These are phyloP conservation scores for Myriosclerotinia curreyana DNA, from an alignment of 2,329 filamentous ascomycete genomes.

Conservation along the genomic window DNA sequence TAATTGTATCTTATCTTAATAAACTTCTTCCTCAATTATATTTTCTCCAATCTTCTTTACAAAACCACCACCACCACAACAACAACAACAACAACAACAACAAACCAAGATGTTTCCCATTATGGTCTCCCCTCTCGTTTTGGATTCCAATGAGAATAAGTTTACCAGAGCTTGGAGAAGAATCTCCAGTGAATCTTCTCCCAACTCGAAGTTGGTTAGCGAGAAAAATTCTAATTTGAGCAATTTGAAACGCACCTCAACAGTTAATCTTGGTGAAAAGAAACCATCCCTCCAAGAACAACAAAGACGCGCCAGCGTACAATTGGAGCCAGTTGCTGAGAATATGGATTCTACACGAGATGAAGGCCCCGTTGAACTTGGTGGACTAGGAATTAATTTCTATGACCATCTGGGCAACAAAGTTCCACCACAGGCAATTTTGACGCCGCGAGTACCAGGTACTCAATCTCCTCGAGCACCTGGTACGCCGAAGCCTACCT, in stretches of 20 bases:
- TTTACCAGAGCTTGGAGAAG: conserved; percentile 6
- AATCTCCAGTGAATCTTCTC: conserved; percentile 8
- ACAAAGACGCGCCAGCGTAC: not conserved
- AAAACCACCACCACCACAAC: not conserved
- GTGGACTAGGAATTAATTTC: conserved; percentile 25
- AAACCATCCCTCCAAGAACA: not conserved
- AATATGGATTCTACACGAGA: not conserved
- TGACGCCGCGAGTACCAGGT: not conserved
- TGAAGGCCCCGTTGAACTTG: conserved; percentile 1
- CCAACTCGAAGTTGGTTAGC: not conserved
- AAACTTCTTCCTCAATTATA: not conserved
- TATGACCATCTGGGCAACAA: conserved; percentile 23
- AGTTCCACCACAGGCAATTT: conserved; percentile 1
- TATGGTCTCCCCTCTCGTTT: not conserved
- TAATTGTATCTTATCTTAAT: not conserved
- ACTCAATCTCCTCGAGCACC: conserved; percentile 5
- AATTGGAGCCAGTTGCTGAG: not conserved
- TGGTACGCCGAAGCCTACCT: conserved; percentile 7
- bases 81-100: not conserved
- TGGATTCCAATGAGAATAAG: not conserved
- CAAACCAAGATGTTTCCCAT: conserved; percentile 14
- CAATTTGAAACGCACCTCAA: conserved; percentile 6
- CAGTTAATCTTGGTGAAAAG: not conserved
- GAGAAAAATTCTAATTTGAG: not conserved
- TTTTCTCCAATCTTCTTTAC: not conserved